Base-by-base conservation (phyloP, 2,329 filamentous ascomycete species). In the Fusarium sulawesiense region DNA sequence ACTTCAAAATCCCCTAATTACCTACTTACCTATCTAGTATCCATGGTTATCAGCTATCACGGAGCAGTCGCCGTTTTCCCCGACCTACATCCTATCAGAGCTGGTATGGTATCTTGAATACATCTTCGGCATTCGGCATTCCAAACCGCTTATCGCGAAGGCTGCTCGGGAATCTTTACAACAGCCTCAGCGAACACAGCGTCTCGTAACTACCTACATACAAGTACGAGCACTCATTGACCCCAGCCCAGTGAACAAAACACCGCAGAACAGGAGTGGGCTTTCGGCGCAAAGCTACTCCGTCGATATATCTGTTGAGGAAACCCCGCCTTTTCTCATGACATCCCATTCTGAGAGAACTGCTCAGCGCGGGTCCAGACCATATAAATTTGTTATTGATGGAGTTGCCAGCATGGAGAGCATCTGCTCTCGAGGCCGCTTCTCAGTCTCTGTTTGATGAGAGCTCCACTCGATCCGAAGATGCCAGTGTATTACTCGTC, bases 401-500 rank as follows among this genome's bases (percentile, higher is more conserved):
- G 67, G 29, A 57, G 37, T 53, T 60, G 41, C 44, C 69, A 27
- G 46, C 70, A 41, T 70, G 69, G 61, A 70, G 56, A 41, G 51
- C 63, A 34, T 64, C 69, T 30, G 69, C 69, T 29, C 55, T 72
- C 21, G 69, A 66, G 57, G 69, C 69, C 32, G 55, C 57, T 23
- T 70, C 69, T 27, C 64, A 55, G 16, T 66, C 58, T 34, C 20
- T 70, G 23, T 66, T 60, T 44, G 60, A 67, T 21, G 56, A 60
- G 25, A 63, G 41, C 47, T 60, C 48, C 45, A 56, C 34, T 20
- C 55, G 55, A 21, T 71, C 70, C 18, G 63, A 72, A 51, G 70
- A 73, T 41, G 66, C 70, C 21, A 68, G 60, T 32, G 62, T 71
- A 34, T 58, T 72, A 29, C 37, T 72, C 48, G 56, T 73, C n/a